Evolutionary conservation across 305 asterid species (phyloP).

Genomic region (Lippia alba): DNA sequence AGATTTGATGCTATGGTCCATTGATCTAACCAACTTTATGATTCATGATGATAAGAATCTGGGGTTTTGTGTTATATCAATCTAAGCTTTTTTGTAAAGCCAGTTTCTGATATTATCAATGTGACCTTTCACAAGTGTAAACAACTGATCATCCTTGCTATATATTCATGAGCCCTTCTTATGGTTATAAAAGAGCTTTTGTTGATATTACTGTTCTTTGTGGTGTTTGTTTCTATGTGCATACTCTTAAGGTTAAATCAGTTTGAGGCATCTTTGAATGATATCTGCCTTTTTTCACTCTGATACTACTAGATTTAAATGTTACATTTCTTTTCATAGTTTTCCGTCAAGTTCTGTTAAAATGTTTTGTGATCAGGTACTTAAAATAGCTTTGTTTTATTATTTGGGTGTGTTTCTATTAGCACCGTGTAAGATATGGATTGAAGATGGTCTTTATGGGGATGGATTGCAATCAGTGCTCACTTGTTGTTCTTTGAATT

Average conservation of each 20-base stretch:
- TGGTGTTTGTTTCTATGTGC: conserved; percentile 17
- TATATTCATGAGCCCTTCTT: conserved; percentile 36
- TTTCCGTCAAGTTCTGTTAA: not conserved
- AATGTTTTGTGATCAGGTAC: not conserved
- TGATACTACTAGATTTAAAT: not conserved
- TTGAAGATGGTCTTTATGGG: not conserved
- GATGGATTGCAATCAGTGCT: not conserved
- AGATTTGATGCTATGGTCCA: conserved; percentile 80
- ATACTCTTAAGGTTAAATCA: conserved; percentile 4
- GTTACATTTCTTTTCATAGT: not conserved
- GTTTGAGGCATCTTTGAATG: not conserved
- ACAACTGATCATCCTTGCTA: conserved; percentile 22
- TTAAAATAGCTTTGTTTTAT: not conserved
- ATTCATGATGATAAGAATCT: not conserved
- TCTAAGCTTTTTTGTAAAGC: not conserved
- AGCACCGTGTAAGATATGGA: not conserved
- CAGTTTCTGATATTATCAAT: conserved; percentile 3
- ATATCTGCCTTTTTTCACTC: not conserved
- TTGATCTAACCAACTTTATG: conserved; percentile 37
- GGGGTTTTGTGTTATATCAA: not conserved
- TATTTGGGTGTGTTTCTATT: not conserved
- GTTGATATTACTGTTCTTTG: conserved; percentile 5
- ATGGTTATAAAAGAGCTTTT: conserved; percentile 29
- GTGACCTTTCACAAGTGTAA: conserved; percentile 33
- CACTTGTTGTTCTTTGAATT: not conserved